phyloP scores from a whole-genome alignment of 225 moss, liverwort and hornwort species.

The Sphagnum tenellum region DNA sequence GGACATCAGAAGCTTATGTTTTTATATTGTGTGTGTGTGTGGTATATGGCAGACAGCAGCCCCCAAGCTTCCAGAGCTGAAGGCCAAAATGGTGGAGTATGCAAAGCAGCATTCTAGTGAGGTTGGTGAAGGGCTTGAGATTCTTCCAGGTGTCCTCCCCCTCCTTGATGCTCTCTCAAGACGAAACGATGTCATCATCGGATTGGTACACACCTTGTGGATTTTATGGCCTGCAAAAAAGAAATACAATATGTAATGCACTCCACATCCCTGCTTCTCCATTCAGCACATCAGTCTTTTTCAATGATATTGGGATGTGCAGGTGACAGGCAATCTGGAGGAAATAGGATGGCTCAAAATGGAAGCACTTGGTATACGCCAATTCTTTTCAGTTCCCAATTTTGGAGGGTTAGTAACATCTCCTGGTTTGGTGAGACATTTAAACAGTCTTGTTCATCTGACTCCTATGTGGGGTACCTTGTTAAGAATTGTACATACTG shows the following conservation, averaged over 20 bases:
- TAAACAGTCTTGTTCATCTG: no score
- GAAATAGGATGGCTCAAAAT: slow-evolving; percentile 94
- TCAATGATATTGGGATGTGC: neutral
- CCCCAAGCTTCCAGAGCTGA: slow-evolving; percentile 73
- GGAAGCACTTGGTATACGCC: slow-evolving; percentile 73
- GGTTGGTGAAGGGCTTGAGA: slow-evolving; percentile 73
- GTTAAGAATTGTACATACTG: no score
- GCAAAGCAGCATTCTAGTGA: slow-evolving; percentile 58
- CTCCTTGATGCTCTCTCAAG: slow-evolving; percentile 62
- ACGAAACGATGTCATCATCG: slow-evolving; percentile 59
- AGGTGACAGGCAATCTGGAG: slow-evolving; percentile 95
- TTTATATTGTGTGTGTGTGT: slow-evolving; percentile 32
- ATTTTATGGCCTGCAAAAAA: neutral
- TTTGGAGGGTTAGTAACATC: slow-evolving; percentile 67
- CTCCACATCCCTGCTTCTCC: neutral
- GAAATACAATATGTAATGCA: slow-evolving; percentile 2
- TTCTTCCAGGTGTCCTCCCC: slow-evolving; percentile 68
- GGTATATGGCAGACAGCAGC: slow-evolving; percentile 56
- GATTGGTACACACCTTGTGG: slow-evolving; percentile 40
- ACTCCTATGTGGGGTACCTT: no score
- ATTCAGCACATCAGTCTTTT: no score
- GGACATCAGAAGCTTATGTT: neutral
- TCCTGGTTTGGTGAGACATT: neutral
- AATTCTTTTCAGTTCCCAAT: slow-evolving; percentile 75
- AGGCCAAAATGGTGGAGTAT: slow-evolving; percentile 81